A percentile compares a stretch with the other conserved stretches of the same genome.
These are phyloP conservation scores for Breviolum minutum DNA, from an alignment of 73 alveolate species.

Conservation along the genomic window DNA sequence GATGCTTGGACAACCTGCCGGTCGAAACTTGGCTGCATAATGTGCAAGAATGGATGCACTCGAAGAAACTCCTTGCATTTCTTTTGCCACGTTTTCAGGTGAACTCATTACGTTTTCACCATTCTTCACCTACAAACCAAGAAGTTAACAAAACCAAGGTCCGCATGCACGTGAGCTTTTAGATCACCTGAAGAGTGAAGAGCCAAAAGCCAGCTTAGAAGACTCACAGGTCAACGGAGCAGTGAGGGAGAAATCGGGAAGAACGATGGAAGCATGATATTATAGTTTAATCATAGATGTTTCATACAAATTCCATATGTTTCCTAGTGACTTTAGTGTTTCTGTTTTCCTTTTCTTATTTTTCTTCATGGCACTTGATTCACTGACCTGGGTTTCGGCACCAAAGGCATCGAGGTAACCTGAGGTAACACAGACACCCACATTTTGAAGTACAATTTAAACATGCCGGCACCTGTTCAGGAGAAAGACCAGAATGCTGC, in stretches of 20 bases:
- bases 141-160: not conserved
- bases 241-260: not conserved
- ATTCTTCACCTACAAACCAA: too few species aligned
- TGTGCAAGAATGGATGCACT: too few species aligned
- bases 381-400: too few species aligned
- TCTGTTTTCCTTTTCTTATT: not conserved
- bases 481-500: not conserved
- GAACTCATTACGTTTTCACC: too few species aligned
- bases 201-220: not conserved
- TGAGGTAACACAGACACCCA: too few species aligned
- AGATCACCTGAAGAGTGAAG: not conserved
- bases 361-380: not conserved
- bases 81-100: too few species aligned
- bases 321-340: not conserved
- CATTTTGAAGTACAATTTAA: too few species aligned
- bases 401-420: too few species aligned
- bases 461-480: not conserved
- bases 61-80: too few species aligned
- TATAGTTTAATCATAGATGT: not conserved
- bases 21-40: conserved; percentile 2
- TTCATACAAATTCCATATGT: not conserved
- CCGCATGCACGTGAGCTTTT: not conserved
- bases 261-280: too few species aligned
- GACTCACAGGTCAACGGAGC: not conserved
- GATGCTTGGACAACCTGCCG: conserved; percentile 21